phyloP scores from a whole-genome alignment of 202 grass and related monocot species.

The Cymbopogon flexuosus region DNA sequence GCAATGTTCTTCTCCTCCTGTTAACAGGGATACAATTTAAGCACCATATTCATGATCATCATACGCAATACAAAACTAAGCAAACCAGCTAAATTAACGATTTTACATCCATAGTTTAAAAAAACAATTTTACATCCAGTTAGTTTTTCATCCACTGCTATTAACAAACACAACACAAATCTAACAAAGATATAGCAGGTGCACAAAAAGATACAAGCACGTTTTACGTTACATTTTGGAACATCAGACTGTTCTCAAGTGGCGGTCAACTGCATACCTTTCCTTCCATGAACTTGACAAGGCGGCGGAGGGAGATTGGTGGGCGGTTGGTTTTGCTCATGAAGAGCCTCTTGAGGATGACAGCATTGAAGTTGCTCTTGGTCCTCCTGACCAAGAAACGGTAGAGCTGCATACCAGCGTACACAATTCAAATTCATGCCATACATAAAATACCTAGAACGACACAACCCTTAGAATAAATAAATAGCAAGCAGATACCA shows the following conservation, averaged over 20 bases:
- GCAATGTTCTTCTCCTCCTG: slow-evolving; percentile 67
- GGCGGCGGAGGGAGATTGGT: slow-evolving; percentile 61
- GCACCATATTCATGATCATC: not conserved
- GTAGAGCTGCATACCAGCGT: slow-evolving; percentile 46
- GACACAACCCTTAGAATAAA: not conserved
- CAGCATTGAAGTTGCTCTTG: slow-evolving; percentile 66
- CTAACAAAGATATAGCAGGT: not conserved
- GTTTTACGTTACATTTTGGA: not conserved
- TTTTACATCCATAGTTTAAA: no score
- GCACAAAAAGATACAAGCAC: not conserved
- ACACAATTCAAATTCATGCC: not conserved
- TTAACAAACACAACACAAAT: not conserved
- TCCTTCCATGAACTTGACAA: slow-evolving; percentile 55
- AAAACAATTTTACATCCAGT: no score
- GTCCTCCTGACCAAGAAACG: slow-evolving; percentile 78
- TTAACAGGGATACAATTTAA: not conserved
- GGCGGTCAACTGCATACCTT: slow-evolving; percentile 14
- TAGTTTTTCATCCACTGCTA: not conserved
- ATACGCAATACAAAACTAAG: not conserved
- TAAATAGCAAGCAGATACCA: not conserved
- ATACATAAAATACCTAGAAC: not conserved
- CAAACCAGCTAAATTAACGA: no score
- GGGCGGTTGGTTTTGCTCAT: slow-evolving; percentile 88
- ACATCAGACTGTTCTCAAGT: not conserved
- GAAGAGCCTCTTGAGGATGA: slow-evolving; percentile 83